A percentile compares a stretch with the other conserved stretches of the same genome.
These are phyloP conservation scores for Gaeumannomyces sp. DNA, from an alignment of 2,329 filamentous ascomycete genomes.

Conservation along the genomic window DNA sequence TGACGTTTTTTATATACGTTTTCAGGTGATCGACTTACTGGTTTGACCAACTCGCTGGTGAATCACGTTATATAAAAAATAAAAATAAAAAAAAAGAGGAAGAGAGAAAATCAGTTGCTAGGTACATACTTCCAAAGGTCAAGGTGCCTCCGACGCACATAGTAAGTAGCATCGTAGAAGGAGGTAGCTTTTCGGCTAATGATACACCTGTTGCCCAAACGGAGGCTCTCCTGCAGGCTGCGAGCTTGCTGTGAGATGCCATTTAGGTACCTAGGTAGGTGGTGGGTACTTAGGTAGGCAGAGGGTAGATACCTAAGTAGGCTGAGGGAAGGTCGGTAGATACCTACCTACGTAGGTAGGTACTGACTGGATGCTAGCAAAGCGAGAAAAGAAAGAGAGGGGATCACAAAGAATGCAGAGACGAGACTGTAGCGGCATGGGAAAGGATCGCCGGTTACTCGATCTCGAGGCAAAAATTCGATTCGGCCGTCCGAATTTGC, in stretches of 20 bases:
- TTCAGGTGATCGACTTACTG: too few species aligned
- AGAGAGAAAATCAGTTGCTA: too few species aligned
- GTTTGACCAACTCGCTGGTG: too few species aligned
- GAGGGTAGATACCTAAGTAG: too few species aligned
- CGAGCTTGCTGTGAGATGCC: background rate
- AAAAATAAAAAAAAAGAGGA: background rate
- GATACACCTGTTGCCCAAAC: background rate
- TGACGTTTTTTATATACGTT: too few species aligned
- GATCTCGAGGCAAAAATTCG: constrained; percentile 21
- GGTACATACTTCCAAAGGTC: too few species aligned
- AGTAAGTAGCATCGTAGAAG: background rate
- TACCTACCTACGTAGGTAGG: too few species aligned
- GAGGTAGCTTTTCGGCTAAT: background rate
- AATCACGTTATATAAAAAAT: too few species aligned
- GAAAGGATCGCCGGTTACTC: constrained; percentile 7
- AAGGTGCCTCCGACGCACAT: background rate
- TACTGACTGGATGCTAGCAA: too few species aligned
- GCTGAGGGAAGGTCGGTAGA: too few species aligned
- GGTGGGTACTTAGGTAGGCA: too few species aligned
- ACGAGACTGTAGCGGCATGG: background rate
- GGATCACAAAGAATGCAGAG: background rate
- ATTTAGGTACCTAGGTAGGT: too few species aligned
- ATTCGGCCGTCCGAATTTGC: constrained; percentile 14
- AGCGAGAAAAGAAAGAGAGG: background rate
- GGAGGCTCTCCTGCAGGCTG: background rate